Percentiles rank a stretch among this genome's conserved stretches.
Conservation (phyloP, 1,284 basidiomycete species). For the Apiotrichum siamense region DNA sequence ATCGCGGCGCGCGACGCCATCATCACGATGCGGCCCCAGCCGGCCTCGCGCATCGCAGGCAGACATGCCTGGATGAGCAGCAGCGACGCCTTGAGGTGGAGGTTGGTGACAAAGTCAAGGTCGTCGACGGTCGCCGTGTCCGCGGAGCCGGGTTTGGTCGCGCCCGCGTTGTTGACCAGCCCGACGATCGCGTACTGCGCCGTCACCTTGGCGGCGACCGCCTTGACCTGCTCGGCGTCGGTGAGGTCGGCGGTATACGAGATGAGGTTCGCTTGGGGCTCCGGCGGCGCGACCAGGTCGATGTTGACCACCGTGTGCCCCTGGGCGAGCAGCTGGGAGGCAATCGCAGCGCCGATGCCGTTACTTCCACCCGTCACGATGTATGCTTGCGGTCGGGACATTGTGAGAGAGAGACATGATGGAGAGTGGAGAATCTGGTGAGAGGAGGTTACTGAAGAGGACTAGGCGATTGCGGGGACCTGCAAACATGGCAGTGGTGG, state of each 20-base stretch:
- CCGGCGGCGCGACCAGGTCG: constrained; percentile 54
- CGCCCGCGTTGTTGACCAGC: constrained; percentile 19
- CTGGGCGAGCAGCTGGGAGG: constrained; percentile 51
- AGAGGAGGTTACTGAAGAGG: too few relatives aligned
- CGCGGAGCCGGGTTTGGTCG: constrained; percentile 17
- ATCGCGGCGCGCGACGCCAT: constrained; percentile 12
- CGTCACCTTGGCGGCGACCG: not conserved
- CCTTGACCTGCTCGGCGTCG: not conserved
- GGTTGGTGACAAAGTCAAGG: constrained; percentile 64
- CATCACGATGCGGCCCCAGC: constrained; percentile 15
- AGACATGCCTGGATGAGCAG: constrained; percentile 4
- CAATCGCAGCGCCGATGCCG: constrained; percentile 44
- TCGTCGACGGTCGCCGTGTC: constrained; percentile 16
- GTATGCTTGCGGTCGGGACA: constrained; percentile 10
- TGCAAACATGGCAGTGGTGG: too few relatives aligned
- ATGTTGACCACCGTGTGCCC: constrained; percentile 55
- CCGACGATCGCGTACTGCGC: constrained; percentile 5
- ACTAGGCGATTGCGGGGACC: too few relatives aligned
- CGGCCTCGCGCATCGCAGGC: constrained; percentile 5
- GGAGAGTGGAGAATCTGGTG: too few relatives aligned
- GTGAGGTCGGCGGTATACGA: constrained; percentile 6
- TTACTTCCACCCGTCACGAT: constrained; percentile 45
- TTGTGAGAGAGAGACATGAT: not conserved
- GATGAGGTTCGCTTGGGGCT: constrained; percentile 56
- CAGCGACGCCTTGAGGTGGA: constrained; percentile 53